Percentiles rank a stretch among this genome's conserved stretches.
phyloP scores from a whole-genome alignment of 495 filamentous ascomycete species.

The Rusavskia elegans region DNA sequence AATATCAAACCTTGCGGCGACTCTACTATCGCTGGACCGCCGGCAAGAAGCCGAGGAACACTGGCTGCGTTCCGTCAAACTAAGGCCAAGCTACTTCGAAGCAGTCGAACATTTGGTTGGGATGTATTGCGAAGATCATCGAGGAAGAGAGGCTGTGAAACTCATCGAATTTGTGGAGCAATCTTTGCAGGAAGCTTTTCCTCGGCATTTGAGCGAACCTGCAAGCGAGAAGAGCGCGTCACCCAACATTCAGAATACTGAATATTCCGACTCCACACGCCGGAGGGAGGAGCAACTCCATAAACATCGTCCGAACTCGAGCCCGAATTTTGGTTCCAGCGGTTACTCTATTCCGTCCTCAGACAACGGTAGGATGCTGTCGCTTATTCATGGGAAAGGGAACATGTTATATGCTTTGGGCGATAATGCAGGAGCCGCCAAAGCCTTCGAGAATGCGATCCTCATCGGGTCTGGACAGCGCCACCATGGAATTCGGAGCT shows the following conservation, averaged over 20 bases:
- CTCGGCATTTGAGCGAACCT: conserved; percentile 4
- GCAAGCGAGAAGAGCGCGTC: conserved; percentile 25
- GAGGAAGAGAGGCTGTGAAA: conserved; percentile 72
- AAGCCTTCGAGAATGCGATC: conserved; percentile 90
- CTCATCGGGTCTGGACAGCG: conserved; percentile 67
- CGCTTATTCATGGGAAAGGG: conserved; percentile 87
- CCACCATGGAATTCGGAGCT: conserved; percentile 53
- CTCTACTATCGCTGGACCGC: conserved; percentile 66
- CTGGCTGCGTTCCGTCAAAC: conserved; percentile 70
- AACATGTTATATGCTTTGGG: conserved; percentile 94
- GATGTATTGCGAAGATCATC: conserved; percentile 64
- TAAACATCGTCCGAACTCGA: neutral
- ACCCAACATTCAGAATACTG: conserved; percentile 35
- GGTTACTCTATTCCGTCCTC: conserved; percentile 73
- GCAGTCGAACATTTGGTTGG: conserved; percentile 93
- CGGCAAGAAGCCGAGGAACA: conserved; percentile 72
- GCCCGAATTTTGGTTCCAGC: conserved; percentile 58
- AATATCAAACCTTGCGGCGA: conserved; percentile 83
- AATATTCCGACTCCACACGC: neutral
- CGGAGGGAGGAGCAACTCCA: neutral
- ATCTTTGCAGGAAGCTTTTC: conserved; percentile 41
- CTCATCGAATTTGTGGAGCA: conserved; percentile 83
- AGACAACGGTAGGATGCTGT: conserved; percentile 87
- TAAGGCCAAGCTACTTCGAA: conserved; percentile 84
- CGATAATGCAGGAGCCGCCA: conserved; percentile 67